Conservation (phyloP, 768 basidiomycete species). For the Atractiella rhizophila region DNA sequence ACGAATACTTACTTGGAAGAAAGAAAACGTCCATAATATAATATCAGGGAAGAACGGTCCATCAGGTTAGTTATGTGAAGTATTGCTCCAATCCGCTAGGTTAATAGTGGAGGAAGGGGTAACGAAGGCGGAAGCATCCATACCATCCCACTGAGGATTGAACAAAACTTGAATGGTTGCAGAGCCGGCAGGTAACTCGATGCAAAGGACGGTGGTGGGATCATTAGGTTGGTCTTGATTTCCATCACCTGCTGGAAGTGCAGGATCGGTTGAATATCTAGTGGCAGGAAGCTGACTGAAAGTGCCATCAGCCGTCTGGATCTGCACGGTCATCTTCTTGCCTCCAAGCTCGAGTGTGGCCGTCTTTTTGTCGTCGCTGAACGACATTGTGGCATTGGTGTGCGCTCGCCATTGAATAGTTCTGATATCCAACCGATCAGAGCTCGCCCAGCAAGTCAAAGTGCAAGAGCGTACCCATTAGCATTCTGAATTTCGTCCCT, state of each 20-base stretch:
- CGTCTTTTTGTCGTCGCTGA: slow-evolving; percentile 32
- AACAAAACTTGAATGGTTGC: slow-evolving; percentile 56
- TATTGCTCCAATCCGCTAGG: too few species aligned
- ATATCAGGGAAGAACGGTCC: too few species aligned
- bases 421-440: too few species aligned
- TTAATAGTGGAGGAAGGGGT: too few species aligned
- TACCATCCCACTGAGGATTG: slow-evolving; percentile 61
- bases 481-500: slow-evolving; percentile 59
- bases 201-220: slow-evolving; percentile 50
- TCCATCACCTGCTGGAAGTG: neutral
- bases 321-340: slow-evolving; percentile 37
- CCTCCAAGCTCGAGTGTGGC: slow-evolving; percentile 52
- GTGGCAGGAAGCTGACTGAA: slow-evolving; percentile 29
- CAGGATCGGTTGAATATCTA: slow-evolving; percentile 3
- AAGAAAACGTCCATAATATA: too few species aligned
- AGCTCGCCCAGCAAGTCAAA: too few species aligned
- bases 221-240: slow-evolving; percentile 28
- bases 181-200: slow-evolving; percentile 37
- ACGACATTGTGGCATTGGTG: slow-evolving; percentile 57
- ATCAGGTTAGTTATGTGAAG: too few species aligned
- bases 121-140: slow-evolving; percentile 30
- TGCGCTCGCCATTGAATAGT: slow-evolving; percentile 34
- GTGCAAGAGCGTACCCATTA: too few species aligned
- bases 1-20: too few species aligned
- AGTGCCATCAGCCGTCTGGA: slow-evolving; percentile 39